Evolutionary conservation across 2,329 filamentous ascomycete species (phyloP).

Genomic region (Trichoderma asperellum): DNA sequence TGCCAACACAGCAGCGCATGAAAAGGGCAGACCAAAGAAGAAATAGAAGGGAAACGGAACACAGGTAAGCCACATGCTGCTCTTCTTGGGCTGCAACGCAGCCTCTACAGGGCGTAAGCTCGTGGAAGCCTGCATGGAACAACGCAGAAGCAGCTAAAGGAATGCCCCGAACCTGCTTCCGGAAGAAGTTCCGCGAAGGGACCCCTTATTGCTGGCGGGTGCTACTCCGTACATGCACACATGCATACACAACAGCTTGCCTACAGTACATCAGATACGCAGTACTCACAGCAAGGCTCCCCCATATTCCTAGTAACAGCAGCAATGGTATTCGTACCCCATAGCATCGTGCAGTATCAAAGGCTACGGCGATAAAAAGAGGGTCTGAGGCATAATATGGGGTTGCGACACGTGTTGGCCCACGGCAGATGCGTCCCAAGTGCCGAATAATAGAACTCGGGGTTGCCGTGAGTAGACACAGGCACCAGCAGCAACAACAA

Average conservation of each 20-base stretch:
- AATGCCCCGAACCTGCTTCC: conserved; percentile 13
- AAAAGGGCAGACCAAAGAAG: not conserved
- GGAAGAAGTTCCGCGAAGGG: not conserved
- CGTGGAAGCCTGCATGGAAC: conserved; percentile 19
- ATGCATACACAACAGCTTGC: not conserved
- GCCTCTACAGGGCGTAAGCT: not conserved
- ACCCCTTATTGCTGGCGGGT: not conserved
- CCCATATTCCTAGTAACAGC: not conserved
- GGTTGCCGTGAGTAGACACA: not conserved
- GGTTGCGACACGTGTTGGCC: not conserved
- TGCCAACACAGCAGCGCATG: conserved; percentile 24
- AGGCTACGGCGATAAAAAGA: not conserved
- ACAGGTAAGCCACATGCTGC: not conserved
- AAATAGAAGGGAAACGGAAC: not conserved
- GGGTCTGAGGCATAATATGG: not conserved
- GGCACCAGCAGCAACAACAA: not conserved
- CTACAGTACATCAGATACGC: not conserved
- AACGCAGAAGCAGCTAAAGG: conserved; percentile 5
- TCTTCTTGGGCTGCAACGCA: conserved; percentile 13
- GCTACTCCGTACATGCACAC: not conserved
- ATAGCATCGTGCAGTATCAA: not conserved
- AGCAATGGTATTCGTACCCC: too few relatives aligned
- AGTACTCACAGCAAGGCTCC: not conserved
- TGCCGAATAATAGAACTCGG: not conserved
- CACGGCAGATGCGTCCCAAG: conserved; percentile 10